These are phyloP conservation scores for Gossypium arboreum DNA, from an alignment of 345 rosid genomes.

Conservation along the genomic window DNA sequence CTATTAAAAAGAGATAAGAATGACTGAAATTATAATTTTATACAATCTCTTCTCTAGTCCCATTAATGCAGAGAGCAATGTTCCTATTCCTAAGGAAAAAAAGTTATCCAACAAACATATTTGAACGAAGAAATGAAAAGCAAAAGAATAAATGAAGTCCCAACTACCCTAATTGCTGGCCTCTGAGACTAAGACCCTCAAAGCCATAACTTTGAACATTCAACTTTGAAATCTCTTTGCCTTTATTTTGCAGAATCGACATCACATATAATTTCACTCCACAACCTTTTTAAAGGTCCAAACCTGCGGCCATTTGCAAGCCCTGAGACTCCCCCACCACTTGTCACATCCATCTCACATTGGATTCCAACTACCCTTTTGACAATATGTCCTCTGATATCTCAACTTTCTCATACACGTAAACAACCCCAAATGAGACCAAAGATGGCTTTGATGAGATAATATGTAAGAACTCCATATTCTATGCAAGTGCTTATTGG, in stretches of 20 bases:
- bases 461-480: neutral
- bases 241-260: no score
- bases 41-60: no score
- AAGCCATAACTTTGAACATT: neutral
- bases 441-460: neutral
- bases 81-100: no score
- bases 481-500: slow-evolving; percentile 18
- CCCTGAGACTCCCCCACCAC: neutral
- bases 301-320: neutral
- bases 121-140: neutral
- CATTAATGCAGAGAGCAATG: no score
- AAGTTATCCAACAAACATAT: neutral
- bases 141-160: neutral
- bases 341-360: slow-evolving; percentile 18
- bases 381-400: slow-evolving; percentile 18
- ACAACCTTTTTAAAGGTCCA: neutral
- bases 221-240: neutral
- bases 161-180: neutral
- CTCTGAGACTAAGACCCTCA: neutral
- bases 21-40: rapidly evolving
- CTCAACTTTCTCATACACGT: neutral
- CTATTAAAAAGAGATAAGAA: rapidly evolving
- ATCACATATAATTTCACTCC: neutral
- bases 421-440: neutral
- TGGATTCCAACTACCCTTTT: slow-evolving; percentile 29